A percentile compares a stretch with the other conserved stretches of the same genome.
Conservation (phyloP, 106 monocot species). For the Dendrobium huoshanense region DNA sequence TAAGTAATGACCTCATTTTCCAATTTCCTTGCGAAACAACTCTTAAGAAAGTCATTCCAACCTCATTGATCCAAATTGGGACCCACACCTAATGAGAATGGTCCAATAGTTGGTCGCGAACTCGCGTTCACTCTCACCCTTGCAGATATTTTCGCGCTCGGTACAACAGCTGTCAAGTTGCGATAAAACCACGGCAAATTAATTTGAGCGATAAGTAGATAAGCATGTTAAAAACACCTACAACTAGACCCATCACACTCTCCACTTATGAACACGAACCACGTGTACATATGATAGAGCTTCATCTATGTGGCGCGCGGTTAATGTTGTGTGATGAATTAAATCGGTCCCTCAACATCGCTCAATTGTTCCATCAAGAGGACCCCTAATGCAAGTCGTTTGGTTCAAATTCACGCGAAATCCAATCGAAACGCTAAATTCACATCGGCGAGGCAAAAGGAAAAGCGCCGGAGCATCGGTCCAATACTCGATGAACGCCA, state of each 20-base stretch:
- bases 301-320: background rate
- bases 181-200: background rate
- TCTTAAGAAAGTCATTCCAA: too few species aligned
- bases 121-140: background rate
- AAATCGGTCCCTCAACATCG: background rate
- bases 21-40: too few species aligned
- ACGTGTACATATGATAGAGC: background rate
- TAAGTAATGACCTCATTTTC: too few species aligned
- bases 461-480: background rate
- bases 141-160: background rate
- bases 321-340: background rate
- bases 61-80: too few species aligned
- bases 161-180: background rate
- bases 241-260: background rate
- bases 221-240: background rate
- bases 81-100: too few species aligned
- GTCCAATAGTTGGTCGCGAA: too few species aligned
- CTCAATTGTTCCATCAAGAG: background rate
- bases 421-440: slow-evolving; percentile 9
- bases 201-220: background rate
- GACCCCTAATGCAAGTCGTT: background rate
- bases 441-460: background rate
- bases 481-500: slow-evolving; percentile 17
- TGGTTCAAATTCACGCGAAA: slow-evolving; percentile 4
- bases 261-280: background rate